Conservation (phyloP, 805 yeast species). For the Cyberlindnera xylosilytica region DNA sequence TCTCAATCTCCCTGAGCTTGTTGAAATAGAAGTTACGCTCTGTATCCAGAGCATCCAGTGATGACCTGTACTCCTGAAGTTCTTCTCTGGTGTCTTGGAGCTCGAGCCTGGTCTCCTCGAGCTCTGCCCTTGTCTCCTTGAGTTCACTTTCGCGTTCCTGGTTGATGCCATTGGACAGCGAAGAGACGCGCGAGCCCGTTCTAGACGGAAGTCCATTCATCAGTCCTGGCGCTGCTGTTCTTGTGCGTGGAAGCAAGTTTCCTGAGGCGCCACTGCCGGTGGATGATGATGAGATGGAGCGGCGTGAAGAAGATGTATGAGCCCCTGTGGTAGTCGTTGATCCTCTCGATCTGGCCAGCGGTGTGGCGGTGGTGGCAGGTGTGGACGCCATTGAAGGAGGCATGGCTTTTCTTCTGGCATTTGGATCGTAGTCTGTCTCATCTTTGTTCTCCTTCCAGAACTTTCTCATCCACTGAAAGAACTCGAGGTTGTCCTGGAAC, state of each 20-base stretch:
- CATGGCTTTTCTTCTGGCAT: conserved; percentile 44
- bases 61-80: conserved; percentile 54
- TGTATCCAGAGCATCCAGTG: conserved; percentile 64
- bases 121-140: conserved; percentile 36
- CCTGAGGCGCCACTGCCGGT: too few species aligned
- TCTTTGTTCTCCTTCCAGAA: conserved; percentile 78
- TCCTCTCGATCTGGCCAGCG: conserved; percentile 1
- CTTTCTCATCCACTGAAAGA: conserved; percentile 86
- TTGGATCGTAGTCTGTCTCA: conserved; percentile 69
- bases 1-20: conserved; percentile 85
- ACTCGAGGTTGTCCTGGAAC: conserved; percentile 91
- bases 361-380: not conserved
- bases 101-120: too few species aligned
- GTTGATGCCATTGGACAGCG: conserved; percentile 24
- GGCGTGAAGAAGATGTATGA: conserved; percentile 7
- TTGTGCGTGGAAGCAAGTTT: conserved; percentile 14
- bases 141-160: conserved; percentile 43
- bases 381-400: conserved; percentile 10
- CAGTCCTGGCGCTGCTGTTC: conserved; percentile 6
- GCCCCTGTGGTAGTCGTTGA: conserved; percentile 5
- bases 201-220: conserved; percentile 12
- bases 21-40: conserved; percentile 91
- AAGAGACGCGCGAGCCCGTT: conserved; percentile 27
- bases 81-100: too few species aligned
- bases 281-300: too few species aligned